phyloP scores from a whole-genome alignment of 176 grass and related monocot species.

The Oryza meyeriana region DNA sequence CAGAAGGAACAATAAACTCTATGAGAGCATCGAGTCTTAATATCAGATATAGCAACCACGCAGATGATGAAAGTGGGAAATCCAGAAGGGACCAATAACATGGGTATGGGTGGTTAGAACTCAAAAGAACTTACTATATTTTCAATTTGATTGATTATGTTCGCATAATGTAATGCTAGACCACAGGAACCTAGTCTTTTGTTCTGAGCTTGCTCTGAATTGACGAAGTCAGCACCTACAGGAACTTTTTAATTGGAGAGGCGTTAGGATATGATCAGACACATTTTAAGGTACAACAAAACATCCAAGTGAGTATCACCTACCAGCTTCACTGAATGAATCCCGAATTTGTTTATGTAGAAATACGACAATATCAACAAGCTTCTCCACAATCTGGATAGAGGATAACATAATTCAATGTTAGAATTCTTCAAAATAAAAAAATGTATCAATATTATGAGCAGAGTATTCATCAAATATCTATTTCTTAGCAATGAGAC shows the following conservation, averaged over 20 bases:
- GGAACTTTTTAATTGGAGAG: conserved; percentile 16
- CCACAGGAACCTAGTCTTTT: conserved; percentile 70
- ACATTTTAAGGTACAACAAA: not conserved
- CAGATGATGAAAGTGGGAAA: not conserved
- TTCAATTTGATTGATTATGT: conserved; percentile 96
- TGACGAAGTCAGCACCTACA: conserved; percentile 31
- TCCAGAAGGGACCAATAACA: not conserved
- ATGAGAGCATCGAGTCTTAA: not conserved
- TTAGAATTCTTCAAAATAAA: conserved; percentile 7
- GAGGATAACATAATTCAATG: not conserved
- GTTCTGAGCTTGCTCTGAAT: conserved; percentile 42
- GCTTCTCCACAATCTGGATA: conserved; percentile 89
- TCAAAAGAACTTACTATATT: conserved; percentile 83
- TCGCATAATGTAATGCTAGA: conserved; percentile 96
- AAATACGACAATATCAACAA: conserved; percentile 80
- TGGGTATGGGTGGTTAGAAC: not conserved
- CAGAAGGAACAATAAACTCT: not conserved
- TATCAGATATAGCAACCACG: not conserved
- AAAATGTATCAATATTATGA: not conserved
- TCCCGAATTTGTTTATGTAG: conserved; percentile 73
- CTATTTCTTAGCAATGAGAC: not conserved
- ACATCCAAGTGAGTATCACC: not conserved
- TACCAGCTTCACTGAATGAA: conserved; percentile 60
- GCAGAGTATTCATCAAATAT: not conserved
- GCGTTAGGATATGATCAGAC: not conserved